phyloP scores from a whole-genome alignment of 2,329 filamentous ascomycete genomes.

The Paraconiothyrium brasiliense region DNA sequence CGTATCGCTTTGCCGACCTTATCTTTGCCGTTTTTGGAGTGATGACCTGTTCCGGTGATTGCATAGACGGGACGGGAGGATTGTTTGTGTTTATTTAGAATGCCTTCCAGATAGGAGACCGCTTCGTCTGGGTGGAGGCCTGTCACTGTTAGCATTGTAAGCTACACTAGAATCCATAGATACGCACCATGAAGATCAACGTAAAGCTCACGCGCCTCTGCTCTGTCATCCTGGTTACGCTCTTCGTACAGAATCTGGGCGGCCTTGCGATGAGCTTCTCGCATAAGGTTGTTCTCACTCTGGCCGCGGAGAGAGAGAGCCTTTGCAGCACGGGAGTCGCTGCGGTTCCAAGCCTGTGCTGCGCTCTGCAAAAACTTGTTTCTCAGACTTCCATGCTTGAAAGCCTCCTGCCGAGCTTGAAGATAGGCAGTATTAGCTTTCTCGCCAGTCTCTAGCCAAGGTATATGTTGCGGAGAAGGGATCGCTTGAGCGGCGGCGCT shows the following conservation, averaged over 20 bases:
- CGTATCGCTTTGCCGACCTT: slow-evolving; percentile 96
- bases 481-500: slow-evolving; percentile 85
- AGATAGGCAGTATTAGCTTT: slow-evolving; percentile 92
- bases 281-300: slow-evolving; percentile 96
- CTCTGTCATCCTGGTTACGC: slow-evolving; percentile 75
- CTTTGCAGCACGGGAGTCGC: slow-evolving; percentile 95
- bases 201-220: slow-evolving; percentile 77
- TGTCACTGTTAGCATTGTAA: slow-evolving; percentile 28
- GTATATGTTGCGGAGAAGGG: slow-evolving; percentile 86
- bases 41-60: slow-evolving; percentile 95
- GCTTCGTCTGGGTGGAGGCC: slow-evolving; percentile 98
- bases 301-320: slow-evolving; percentile 92
- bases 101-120: slow-evolving; percentile 89
- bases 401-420: slow-evolving; percentile 92
- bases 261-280: slow-evolving; percentile 94
- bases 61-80: slow-evolving; percentile 82
- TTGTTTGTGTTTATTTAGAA: slow-evolving; percentile 83
- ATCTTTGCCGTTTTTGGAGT: slow-evolving; percentile 98
- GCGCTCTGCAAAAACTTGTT: slow-evolving; percentile 98
- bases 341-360: slow-evolving; percentile 97
- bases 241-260: slow-evolving; percentile 92
- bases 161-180: not conserved
- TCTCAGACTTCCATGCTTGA: slow-evolving; percentile 93
- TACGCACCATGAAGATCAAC: slow-evolving; percentile 82
- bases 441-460: slow-evolving; percentile 94